Base-by-base conservation (phyloP, 129 eudicot genomes). In the Deinandra increscens region DNA sequence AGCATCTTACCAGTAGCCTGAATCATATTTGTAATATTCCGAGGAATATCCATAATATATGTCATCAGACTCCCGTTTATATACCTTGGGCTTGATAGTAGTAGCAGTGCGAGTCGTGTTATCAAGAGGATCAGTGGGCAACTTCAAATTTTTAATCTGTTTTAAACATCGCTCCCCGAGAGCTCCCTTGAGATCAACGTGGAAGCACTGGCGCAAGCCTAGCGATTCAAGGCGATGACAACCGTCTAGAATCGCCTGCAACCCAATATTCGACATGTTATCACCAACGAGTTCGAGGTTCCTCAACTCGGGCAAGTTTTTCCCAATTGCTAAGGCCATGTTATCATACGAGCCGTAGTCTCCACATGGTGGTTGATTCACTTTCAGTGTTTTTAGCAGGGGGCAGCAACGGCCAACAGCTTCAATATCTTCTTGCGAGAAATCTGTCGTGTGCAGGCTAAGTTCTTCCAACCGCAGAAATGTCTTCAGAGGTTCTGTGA, bases 161-260 rank as follows among this genome's bases (percentile, higher is more conserved):
- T 56, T 4, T 1, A 19, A 26, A 56, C 63, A 56, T 56, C 39
- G 26, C 26, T 56, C 29, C 39, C 18, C 38, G 1, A 56, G 12
- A 8, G 26, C 63, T 56, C 63, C 63, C 11, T 26, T 56, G 29
- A 26, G 38, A 29, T 56, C n/a, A 26, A 56, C 9, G 0, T 12
- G 26, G 4, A 12, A 56, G 63, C 63, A 56, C 19, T 17, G 15
- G 2, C 63, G 63, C 18, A 56, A 13, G 63, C 29, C 63, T 26
- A 56, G 63, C 26, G 17, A 23, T 29, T 56, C 63, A 56, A 56
- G 63, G 63, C 5, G 39, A 23, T n/a, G 11, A 29, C 63, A 56
- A 11, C 39, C 38, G 29, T 56, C 39, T 17, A 56, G 19, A 56
- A 56, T 26, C 10, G 63, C 39, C 63, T 56, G 63, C 63, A 56